A percentile compares a stretch with the other conserved stretches of the same genome.
Conservation (phyloP, 2,329 filamentous ascomycete species). For the Nannizziopsis arthrosporioides region DNA sequence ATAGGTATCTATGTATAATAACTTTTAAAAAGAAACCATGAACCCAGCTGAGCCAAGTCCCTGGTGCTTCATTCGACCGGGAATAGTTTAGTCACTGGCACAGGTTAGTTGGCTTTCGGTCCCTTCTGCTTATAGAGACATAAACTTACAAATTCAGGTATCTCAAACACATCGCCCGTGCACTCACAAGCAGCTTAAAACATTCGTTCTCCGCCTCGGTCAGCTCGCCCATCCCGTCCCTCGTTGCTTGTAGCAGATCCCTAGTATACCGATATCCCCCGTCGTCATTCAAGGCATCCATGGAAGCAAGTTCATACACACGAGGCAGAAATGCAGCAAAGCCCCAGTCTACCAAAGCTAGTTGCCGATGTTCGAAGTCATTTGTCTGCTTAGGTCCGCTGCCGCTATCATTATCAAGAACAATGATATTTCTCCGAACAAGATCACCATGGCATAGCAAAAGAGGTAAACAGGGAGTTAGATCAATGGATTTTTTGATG, state of each 20-base stretch:
- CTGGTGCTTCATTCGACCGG: too few species aligned
- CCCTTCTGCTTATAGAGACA: too few species aligned
- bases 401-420: constrained; percentile 3
- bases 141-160: not conserved
- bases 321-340: not conserved
- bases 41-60: too few species aligned
- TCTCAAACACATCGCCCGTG: not conserved
- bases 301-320: not conserved
- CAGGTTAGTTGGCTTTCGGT: too few species aligned
- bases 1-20: too few species aligned
- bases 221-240: not conserved
- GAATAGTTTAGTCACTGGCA: too few species aligned
- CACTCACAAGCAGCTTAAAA: not conserved
- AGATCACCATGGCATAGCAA: constrained; percentile 16
- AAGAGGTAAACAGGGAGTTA: constrained; percentile 14
- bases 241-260: not conserved
- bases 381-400: too few species aligned
- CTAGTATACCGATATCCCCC: not conserved
- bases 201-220: not conserved
- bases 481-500: constrained; percentile 16
- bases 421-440: constrained; percentile 11
- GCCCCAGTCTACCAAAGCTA: not conserved
- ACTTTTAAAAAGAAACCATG: too few species aligned
- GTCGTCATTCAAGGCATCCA: not conserved
- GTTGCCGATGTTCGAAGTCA: not conserved